These are phyloP conservation scores for Macrolepiota fuliginosa DNA, from an alignment of 768 basidiomycete genomes.

Conservation along the genomic window DNA sequence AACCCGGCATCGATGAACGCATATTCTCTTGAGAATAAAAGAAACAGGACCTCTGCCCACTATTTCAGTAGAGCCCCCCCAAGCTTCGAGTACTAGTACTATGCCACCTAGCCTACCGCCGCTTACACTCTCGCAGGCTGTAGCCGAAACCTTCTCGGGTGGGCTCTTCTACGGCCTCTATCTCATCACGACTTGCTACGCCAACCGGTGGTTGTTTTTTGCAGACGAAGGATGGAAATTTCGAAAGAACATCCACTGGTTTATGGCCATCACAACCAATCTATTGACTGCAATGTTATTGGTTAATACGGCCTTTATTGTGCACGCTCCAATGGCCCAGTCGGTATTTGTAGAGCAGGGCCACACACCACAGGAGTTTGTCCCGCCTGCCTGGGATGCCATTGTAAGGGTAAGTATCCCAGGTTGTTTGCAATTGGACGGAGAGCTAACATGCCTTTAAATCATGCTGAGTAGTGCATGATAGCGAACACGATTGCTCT, in stretches of 20 bases:
- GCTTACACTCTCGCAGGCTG: neutral
- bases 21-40: too few relatives aligned
- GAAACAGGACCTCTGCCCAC: too few relatives aligned
- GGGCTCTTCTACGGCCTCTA: neutral
- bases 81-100: too few relatives aligned
- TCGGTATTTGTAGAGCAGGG: neutral
- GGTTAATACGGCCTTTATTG: neutral
- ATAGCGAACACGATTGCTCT: neutral
- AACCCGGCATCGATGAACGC: too few relatives aligned
- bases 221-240: neutral
- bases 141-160: neutral
- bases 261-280: neutral
- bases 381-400: neutral
- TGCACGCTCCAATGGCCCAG: neutral
- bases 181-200: neutral
- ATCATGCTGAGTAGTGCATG: neutral
- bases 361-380: neutral
- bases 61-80: too few relatives aligned
- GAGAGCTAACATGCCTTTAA: neutral
- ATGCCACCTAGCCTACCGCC: too few relatives aligned
- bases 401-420: neutral
- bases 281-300: neutral
- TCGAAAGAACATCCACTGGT: neutral
- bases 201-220: neutral
- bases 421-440: too few relatives aligned